Base-by-base conservation (phyloP, 768 basidiomycete genomes). In the Lanmaoa pseudosensibilis region DNA sequence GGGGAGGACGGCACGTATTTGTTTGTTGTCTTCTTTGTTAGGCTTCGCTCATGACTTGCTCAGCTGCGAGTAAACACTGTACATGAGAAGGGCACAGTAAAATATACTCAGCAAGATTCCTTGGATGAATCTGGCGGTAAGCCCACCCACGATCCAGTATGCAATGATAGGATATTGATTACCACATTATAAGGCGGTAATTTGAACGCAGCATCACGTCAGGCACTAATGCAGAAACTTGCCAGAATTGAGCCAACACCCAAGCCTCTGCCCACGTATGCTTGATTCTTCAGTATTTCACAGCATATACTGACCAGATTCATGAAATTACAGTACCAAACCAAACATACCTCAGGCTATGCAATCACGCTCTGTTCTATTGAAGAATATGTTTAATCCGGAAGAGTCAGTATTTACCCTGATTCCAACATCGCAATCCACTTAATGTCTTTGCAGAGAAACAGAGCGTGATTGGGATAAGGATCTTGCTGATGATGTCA, bases 161-260 rank as follows among this genome's bases (percentile, higher is more conserved):
- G 11, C 49, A 36, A 19, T 25, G 33, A 56, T 32, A n/a, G n/a
- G 49, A 10, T 46, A 5, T 41, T 68, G 19, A 69, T 52, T 56
- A n/a, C 25, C 49, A 38, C 36, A 43, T 36, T 19, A 57, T 2
- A 69, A 95, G 93, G 90, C 75, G 92, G 91, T 91, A 93, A 93
- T 83, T 85, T 97, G 81, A 97, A 97, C 80, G 92, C 92, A 80
- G 92, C 91, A 69, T 93, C 94, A 71, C 92, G 97, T 77, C 94
- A 97, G 81, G 92, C 94, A 74, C 92, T 99, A 80, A 99, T 99
- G 97, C 93, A 95, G 78, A 99, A 98, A 86, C 92, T 99, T 83
- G 94, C 97, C 74, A 93, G 97, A 80, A 91, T 86, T 76, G 90
- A 92, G 67, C 78, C 83, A 44, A 73, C 85, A 48, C 74, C 82